Evolutionary conservation across 352 stramenopile genomes (phyloP).

Genomic region (Globisporangium barbulae): DNA sequence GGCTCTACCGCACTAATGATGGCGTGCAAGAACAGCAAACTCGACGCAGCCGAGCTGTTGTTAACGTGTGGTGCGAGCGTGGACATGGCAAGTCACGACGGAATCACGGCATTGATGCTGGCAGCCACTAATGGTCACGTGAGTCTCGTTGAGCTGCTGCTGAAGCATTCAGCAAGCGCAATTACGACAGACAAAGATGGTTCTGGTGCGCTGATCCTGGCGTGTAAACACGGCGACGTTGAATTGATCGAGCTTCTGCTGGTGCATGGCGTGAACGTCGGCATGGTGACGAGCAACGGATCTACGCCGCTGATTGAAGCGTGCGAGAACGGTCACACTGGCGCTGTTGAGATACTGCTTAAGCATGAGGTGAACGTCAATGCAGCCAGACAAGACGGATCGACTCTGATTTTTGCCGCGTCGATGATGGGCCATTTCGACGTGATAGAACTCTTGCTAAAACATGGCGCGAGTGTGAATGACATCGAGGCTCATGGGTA

Average conservation of each 20-base stretch:
- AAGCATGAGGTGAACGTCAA: not conserved
- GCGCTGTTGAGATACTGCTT: not conserved
- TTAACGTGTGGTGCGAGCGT: not conserved
- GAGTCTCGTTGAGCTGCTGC: not conserved
- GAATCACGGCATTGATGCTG: not conserved
- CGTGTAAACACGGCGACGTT: not conserved
- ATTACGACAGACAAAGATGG: not conserved
- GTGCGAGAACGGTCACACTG: not conserved
- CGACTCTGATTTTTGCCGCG: no score
- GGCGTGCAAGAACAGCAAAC: not conserved
- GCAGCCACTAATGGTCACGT: not conserved
- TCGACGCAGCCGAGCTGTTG: not conserved
- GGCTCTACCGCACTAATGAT: not conserved
- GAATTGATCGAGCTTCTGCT: not conserved
- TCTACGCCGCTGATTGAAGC: conserved; percentile 6
- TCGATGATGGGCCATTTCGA: no score
- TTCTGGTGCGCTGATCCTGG: not conserved
- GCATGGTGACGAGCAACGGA: not conserved
- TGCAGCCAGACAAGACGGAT: no score
- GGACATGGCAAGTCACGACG: not conserved
- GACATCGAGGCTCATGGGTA: no score
- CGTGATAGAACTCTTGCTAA: no score
- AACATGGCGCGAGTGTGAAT: no score
- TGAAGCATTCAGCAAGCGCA: not conserved
- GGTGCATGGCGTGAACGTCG: not conserved